These are phyloP conservation scores for Bauhinia variegata DNA, from an alignment of 306 rosid species.

Conservation along the genomic window DNA sequence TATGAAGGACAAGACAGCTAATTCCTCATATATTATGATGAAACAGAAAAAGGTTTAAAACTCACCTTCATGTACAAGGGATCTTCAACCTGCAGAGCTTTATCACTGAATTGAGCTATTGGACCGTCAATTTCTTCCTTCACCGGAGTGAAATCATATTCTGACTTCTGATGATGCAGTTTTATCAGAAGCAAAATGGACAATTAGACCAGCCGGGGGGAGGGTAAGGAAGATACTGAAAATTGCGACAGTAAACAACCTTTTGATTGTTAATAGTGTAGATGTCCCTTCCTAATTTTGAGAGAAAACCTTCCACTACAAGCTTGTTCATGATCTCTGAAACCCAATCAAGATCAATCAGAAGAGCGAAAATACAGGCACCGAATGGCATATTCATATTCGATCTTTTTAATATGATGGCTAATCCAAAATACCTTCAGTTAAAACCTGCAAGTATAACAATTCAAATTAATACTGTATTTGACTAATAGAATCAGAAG, in stretches of 20 bases:
- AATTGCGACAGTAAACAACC: conserved; percentile 46
- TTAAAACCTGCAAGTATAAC: conserved; percentile 65
- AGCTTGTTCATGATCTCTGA: conserved; percentile 80
- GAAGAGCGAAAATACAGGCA: conserved; percentile 25
- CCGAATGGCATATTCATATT: background rate
- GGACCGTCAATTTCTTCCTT: conserved; percentile 73
- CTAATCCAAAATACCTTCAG: conserved; percentile 62
- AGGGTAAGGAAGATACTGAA: background rate
- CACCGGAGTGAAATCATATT: conserved; percentile 66
- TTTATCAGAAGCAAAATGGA: conserved; percentile 16
- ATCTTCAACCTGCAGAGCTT: conserved; percentile 52
- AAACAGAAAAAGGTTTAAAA: conserved; percentile 23
- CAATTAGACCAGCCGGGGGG: conserved; percentile 3
- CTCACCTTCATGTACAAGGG: conserved; percentile 75
- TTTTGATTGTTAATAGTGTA: conserved; percentile 64
- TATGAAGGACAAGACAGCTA: background rate
- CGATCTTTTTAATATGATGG: conserved; percentile 13
- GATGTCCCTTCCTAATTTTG: conserved; percentile 60
- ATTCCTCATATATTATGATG: conserved; percentile 3
- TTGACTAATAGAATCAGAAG: conserved; percentile 16
- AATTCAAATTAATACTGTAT: conserved; percentile 34
- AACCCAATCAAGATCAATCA: conserved; percentile 42
- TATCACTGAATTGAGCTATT: conserved; percentile 40
- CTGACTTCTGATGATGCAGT: conserved; percentile 52
- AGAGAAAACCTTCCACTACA: conserved; percentile 64